A percentile compares a stretch with the other conserved stretches of the same genome.
Conservation (phyloP, 179 eudicot species). For the Silene noctiflora region DNA sequence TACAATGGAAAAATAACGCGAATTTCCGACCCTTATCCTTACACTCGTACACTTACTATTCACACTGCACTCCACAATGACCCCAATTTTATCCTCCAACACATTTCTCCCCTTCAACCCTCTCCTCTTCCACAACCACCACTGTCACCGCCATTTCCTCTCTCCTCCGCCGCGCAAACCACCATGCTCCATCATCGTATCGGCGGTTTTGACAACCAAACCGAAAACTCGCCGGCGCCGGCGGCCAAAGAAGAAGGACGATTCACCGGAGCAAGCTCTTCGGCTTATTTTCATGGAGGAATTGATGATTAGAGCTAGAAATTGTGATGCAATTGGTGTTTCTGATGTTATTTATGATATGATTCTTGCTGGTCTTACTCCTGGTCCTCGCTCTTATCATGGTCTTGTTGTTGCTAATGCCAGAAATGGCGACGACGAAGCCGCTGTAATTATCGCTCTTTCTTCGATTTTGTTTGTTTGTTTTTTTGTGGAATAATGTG, state of each 20-base stretch:
- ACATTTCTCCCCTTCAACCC: constrained; percentile 28
- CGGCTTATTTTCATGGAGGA: constrained; percentile 89
- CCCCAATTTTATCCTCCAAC: constrained; percentile 33
- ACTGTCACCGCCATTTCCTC: constrained; percentile 14
- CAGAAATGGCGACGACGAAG: constrained; percentile 54
- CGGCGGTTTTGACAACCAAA: constrained; percentile 37
- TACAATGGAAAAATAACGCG: too few relatives aligned
- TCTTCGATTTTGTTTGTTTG: background rate
- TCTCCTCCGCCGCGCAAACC: constrained; percentile 16
- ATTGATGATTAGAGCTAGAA: constrained; percentile 61
- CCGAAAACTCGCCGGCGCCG: constrained; percentile 31
- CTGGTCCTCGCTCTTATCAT: constrained; percentile 88
- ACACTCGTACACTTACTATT: background rate
- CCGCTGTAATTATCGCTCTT: constrained; percentile 51
- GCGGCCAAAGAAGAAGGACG: constrained; percentile 32
- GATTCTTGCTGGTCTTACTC: constrained; percentile 84
- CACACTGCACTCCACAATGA: constrained; percentile 30
- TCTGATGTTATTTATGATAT: constrained; percentile 81
- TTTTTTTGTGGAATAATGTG: background rate
- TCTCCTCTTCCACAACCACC: background rate
- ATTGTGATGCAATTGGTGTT: constrained; percentile 55
- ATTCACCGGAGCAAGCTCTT: constrained; percentile 54
- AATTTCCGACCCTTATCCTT: constrained; percentile 24
- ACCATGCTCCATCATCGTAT: constrained; percentile 15
- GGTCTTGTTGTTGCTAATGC: constrained; percentile 71